These are phyloP conservation scores for Plasmodium falciparum DNA, from an alignment of 169 alveolate genomes.

Conservation along the genomic window DNA sequence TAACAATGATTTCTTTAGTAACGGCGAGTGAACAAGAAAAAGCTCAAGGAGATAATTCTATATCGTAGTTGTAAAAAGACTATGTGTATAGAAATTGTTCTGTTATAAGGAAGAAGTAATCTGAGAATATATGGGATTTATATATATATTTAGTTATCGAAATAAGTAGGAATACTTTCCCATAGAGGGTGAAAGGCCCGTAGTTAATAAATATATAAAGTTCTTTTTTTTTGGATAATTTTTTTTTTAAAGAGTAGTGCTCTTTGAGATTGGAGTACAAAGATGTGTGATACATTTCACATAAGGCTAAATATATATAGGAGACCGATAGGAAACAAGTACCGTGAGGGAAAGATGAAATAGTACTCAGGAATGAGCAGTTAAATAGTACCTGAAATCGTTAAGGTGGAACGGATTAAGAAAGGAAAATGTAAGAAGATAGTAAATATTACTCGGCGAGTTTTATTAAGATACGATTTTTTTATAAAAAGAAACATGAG, in stretches of 20 bases:
- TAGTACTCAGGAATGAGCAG: conserved; percentile 92
- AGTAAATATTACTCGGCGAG: too few relatives aligned
- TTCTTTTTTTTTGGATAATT: too few relatives aligned
- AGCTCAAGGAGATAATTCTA: conserved; percentile 88
- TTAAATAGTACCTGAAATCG: conserved; percentile 91
- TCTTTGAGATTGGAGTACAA: conserved; percentile 90
- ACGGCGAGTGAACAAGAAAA: conserved; percentile 94
- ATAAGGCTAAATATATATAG: conserved; percentile 91
- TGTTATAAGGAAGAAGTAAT: background rate
- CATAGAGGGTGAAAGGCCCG: conserved; percentile 94
- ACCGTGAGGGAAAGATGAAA: conserved; percentile 96
- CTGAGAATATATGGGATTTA: too few relatives aligned
- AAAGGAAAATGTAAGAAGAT: conserved; percentile 77
- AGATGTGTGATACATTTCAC: conserved; percentile 84
- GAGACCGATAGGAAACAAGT: conserved; percentile 95
- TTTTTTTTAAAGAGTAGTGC: conserved; percentile 83
- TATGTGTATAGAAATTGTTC: too few relatives aligned
- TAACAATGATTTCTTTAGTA: conserved; percentile 90
- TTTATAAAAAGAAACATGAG: conserved; percentile 60
- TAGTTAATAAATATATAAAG: too few relatives aligned
- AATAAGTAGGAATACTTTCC: conserved; percentile 81
- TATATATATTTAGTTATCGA: too few relatives aligned
- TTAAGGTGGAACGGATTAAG: conserved; percentile 80
- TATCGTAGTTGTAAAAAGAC: background rate
- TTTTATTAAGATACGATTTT: too few relatives aligned